Evolutionary conservation across 257 asterid genomes (phyloP).

Genomic region (Avicennia marina): DNA sequence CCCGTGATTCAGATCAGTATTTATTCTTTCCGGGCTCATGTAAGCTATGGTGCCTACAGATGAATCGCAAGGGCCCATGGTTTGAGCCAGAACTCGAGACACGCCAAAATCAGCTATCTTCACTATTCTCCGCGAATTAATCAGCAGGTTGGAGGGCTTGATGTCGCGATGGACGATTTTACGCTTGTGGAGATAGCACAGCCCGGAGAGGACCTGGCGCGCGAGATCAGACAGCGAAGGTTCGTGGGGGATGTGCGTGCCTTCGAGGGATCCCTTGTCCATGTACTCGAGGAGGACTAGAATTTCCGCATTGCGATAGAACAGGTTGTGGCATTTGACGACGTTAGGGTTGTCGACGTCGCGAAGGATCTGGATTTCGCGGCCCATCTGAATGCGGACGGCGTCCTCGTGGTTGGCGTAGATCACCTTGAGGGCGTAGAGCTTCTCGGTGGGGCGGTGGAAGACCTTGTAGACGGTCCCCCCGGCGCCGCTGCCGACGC

Average conservation of each 20-base stretch:
- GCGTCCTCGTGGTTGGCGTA: constrained; percentile 79
- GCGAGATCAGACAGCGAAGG: constrained; percentile 58
- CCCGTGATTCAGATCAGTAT: constrained; percentile 88
- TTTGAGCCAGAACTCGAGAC: constrained; percentile 66
- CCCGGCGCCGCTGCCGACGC: constrained; percentile 85
- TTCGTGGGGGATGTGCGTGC: constrained; percentile 49
- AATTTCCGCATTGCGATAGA: constrained; percentile 73
- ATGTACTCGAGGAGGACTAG: constrained; percentile 72
- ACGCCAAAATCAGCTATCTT: constrained; percentile 86
- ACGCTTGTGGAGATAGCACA: constrained; percentile 66
- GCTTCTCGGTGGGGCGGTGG: constrained; percentile 59
- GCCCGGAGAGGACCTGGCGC: constrained; percentile 62
- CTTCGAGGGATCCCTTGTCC: constrained; percentile 82
- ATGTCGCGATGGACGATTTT: constrained; percentile 83
- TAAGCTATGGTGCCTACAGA: constrained; percentile 88
- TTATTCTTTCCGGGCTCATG: constrained; percentile 85
- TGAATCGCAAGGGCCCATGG: constrained; percentile 84
- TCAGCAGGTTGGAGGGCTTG: constrained; percentile 69
- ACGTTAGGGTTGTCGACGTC: constrained; percentile 75
- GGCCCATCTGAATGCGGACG: constrained; percentile 68
- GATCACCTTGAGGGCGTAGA: constrained; percentile 72
- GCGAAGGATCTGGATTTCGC: constrained; percentile 87
- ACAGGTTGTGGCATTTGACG: constrained; percentile 65
- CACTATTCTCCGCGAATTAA: constrained; percentile 48
- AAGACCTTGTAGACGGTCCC: constrained; percentile 87